Evolutionary conservation across 306 rosid genomes (phyloP), one percentile per base, ranked within the genome.

Genomic region (Hippophae gyantsensis): DNA sequence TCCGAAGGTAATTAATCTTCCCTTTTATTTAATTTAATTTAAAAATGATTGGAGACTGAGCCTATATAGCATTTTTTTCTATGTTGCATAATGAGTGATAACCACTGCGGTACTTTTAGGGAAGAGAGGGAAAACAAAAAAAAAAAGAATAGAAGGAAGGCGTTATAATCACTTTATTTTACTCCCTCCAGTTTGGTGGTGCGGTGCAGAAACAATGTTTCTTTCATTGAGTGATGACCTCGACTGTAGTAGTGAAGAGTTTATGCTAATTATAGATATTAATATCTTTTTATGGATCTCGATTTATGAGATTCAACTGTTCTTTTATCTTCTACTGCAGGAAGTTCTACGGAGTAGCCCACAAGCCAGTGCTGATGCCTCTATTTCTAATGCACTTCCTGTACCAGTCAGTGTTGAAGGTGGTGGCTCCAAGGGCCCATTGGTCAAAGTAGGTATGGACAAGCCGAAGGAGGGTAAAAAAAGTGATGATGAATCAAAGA

Each of bases 401-500:
- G 69, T 74, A 14, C 83, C 72, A 62, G 72, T 69, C 51, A 73
- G 68, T 63, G 47, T 53, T 55, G 95, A 78, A 65, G 70, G 74
- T 10, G 62, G 57, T 69, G 85, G 72, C 57, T 70, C 84, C 71
- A 90, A 74, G 75, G 82, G 61, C 75, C 74, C 63, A 52, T 13
- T 68, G 65, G 66, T 13, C 43, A 84, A 86, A 72, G 74, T 56
- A 76, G 84, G 77, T 60, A 84, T 75, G 56, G 66, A 85, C 76
- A 87, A 78, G 71, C 69, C 67, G 43, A 90, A 78, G 67, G 93
- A 83, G 46, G 50, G 72, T 18, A 85, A 75, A 69, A 81, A 78
- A 61, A 72, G 84, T 54, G 93, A 83, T 58, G 95, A 82, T 64
- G 95, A 92, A 56, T 68, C 84, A 40, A 87, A 76, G 74, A 76